Conservation (phyloP, 129 eudicot species). For the Sambucus nigra region DNA sequence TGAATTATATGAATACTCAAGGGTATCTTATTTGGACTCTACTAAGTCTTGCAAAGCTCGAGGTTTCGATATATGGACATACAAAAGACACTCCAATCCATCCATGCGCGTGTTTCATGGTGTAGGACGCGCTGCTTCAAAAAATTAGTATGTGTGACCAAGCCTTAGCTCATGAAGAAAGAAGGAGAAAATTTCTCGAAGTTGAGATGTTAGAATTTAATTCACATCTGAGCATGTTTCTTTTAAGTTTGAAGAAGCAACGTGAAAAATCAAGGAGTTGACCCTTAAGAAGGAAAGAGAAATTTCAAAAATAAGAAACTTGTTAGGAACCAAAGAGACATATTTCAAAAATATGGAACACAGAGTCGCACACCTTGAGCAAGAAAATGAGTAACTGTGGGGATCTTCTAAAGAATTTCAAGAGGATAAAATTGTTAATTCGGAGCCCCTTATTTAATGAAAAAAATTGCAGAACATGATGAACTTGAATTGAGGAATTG, state of each 20-base stretch:
- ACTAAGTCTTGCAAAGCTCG: no score
- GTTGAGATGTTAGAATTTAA: conserved; percentile 45
- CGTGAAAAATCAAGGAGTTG: conserved; percentile 33
- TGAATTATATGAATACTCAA: no score
- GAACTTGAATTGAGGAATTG: conserved; percentile 20
- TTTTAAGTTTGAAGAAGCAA: conserved; percentile 38
- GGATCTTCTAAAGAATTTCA: conserved; percentile 43
- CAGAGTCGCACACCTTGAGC: conserved; percentile 41
- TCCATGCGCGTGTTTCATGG: no score
- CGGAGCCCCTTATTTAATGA: conserved; percentile 25
- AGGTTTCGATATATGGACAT: no score
- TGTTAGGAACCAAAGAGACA: conserved; percentile 42
- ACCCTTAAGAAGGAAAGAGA: conserved; percentile 49
- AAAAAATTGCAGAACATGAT: conserved; percentile 40
- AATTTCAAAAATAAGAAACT: conserved; percentile 37
- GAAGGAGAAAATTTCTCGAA: conserved; percentile 41
- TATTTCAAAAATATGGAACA: conserved; percentile 37
- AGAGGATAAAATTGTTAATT: conserved; percentile 34
- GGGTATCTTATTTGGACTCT: no score
- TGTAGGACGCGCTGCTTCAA: no score
- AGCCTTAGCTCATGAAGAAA: conserved; percentile 60
- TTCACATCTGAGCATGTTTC: conserved; percentile 34
- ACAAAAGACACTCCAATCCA: no score
- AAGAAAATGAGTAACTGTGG: conserved; percentile 45
- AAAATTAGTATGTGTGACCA: conserved; percentile 64